phyloP scores from a whole-genome alignment of 1,139 yeast genomes.

The Yamadazyma songkhlaensis region DNA sequence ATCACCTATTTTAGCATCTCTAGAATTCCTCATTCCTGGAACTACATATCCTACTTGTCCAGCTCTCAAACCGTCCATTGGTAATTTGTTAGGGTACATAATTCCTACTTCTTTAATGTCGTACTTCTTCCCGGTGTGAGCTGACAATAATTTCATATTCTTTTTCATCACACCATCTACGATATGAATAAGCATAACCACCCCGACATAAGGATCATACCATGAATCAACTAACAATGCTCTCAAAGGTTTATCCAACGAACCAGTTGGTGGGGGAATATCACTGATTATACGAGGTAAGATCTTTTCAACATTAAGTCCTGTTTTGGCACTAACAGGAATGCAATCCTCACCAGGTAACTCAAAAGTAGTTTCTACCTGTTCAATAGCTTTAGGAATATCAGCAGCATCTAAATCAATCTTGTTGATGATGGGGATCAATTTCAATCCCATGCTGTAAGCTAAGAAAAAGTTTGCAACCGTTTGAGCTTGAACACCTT shows the following conservation, averaged over 20 bases:
- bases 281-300: conserved; percentile 77
- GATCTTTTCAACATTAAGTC: conserved; percentile 69
- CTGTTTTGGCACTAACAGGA: conserved; percentile 91
- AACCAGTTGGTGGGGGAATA: conserved; percentile 71
- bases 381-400: conserved; percentile 75
- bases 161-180: conserved; percentile 77
- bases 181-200: conserved; percentile 79
- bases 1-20: conserved; percentile 90
- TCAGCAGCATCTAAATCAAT: conserved; percentile 90
- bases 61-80: conserved; percentile 63
- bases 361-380: conserved; percentile 81
- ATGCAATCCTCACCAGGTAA: conserved; percentile 71
- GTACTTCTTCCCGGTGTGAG: conserved; percentile 71
- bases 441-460: conserved; percentile 73
- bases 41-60: conserved; percentile 95
- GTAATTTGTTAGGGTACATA: conserved; percentile 84
- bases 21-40: conserved; percentile 88
- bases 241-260: conserved; percentile 54
- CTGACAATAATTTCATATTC: conserved; percentile 75
- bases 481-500: conserved; percentile 97
- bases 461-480: conserved; percentile 94
- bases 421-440: conserved; percentile 89
- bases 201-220: conserved; percentile 94
- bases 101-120: conserved; percentile 93
- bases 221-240: conserved; percentile 91